Evolutionary conservation across 192 early-diverging fungal species (phyloP), one percentile per base, ranked within the genome.

Genomic region (Dispira parvispora): DNA sequence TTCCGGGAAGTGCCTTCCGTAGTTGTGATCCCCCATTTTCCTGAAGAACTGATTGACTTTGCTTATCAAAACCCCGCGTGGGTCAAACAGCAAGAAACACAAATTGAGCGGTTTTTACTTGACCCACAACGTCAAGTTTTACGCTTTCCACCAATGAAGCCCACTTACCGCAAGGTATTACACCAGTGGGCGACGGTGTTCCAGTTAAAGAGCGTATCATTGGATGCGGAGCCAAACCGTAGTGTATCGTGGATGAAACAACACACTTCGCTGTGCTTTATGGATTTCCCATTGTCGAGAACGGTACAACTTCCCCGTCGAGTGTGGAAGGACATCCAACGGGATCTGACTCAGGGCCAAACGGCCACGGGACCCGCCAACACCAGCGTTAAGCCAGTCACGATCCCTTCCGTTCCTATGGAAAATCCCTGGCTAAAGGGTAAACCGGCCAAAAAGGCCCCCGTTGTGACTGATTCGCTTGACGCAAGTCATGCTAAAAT

Each of bases 181-280:
- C 82, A 87, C 52, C 83, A 79, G 13, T 72, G 94, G 56, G 82
- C 80, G 16, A 73, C 76, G n/a, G 76, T 81, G 52, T 95, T 94
- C 73, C 72, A 81, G 52, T 74, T 91, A 43, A 64, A 70, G 0
- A 82, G 83, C 42, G 82, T 86, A 52, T 82, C 87, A n/a, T 68
- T 92, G 11, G 94, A 97, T 71, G 78, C 79, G 25, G 83, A 90
- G 68, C 87, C 86, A 0, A 67, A 75, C 32, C 75, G 86, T 14
- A 91, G 82, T 23, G 86, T 92, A 25, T 73, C 66, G 60, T 76
- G 74, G 74, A 70, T 68, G 47, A 49, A 49, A 49, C 16, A 49
- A 21, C 16, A 16, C 8, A 20, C 16, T 21, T 49, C 47, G 47
- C 4, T 20, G 18, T 49, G 47, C 8, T 16, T 16, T 16, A 20